Evolutionary conservation across 352 stramenopile genomes (phyloP), one percentile per base, ranked within the genome.

Genomic region (Globisporangium mamillatum): DNA sequence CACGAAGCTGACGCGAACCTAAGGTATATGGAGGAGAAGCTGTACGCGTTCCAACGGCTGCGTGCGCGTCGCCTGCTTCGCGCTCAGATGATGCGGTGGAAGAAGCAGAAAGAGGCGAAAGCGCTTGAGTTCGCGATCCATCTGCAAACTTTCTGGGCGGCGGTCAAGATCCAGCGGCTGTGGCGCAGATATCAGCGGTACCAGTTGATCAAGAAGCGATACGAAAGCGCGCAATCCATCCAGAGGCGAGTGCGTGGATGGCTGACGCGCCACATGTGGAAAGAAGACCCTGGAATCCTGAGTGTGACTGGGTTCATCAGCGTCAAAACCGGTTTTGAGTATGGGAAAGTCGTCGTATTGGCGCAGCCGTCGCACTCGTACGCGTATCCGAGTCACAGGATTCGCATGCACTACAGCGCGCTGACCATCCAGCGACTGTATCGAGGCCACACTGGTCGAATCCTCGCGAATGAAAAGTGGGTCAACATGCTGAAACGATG

Each of bases 191-290:
- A 89, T n/a, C 68, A 73, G 29, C 63, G 74, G 8, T 88, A 83
- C 44, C 70, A 65, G 62, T 36, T 63, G 22, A 70, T 92, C 44
- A 84, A 91, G 36, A 68, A 57, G 29, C 79, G 79, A 1, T 93
- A 90, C 60, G n/a, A 44, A 1, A 79, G 76, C 27, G 79, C 83
- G 0, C 74, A 82, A 27, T 24, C 16, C 5, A 86, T 93, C 34
- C 86, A 92, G 53, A 84, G 75, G 32, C 74, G 77, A 2, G 68
- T 89, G 1, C 80, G 84, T n/a, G 86, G 86, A 0, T 89, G 77
- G 77, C 62, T 93, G 6, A 92, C 82, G n/a, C 71, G 86, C 0
- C 72, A 81, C 22, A 75, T 93, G 71, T 93, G 86, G 86, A 60
- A 67, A n/a, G 75, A 72, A 22, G 83, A 93, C 46, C 86, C 86